Conservation (phyloP, 768 basidiomycete species). For the Pisolithus sp. region DNA sequence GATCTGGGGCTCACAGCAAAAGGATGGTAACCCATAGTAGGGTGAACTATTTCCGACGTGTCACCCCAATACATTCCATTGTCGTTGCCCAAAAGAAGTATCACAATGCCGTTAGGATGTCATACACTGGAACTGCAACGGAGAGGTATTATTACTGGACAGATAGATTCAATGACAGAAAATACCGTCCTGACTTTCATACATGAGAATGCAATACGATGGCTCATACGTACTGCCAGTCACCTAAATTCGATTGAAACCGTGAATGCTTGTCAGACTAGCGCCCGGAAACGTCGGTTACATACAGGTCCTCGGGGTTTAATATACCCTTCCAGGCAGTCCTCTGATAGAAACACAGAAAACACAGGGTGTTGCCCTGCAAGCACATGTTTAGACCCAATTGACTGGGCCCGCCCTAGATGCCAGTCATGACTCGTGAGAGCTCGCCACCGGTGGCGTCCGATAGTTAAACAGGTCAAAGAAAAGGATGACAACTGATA, state of each 20-base stretch:
- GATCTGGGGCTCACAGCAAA: neutral
- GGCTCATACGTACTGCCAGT: too few relatives aligned
- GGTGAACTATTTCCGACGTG: neutral
- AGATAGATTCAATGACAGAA: neutral
- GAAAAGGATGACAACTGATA: neutral
- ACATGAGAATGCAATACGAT: too few relatives aligned
- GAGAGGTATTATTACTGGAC: neutral
- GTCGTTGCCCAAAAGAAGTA: neutral
- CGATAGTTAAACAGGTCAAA: neutral
- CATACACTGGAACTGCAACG: neutral
- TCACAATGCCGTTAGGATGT: neutral
- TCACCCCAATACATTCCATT: neutral
- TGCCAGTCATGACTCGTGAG: neutral
- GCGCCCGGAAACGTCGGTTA: too few relatives aligned
- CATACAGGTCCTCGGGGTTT: neutral
- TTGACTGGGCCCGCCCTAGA: neutral
- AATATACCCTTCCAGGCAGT: neutral
- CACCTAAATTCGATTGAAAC: too few relatives aligned
- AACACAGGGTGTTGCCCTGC: neutral
- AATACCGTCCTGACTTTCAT: too few relatives aligned
- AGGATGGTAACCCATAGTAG: neutral
- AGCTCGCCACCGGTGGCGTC: neutral
- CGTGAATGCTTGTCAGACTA: too few relatives aligned
- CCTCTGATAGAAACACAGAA: neutral
- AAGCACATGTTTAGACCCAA: neutral